A percentile compares a stretch with the other conserved stretches of the same genome.
Evolutionary conservation across 1,139 yeast species (phyloP).

Genomic region (Debaryomyces coudertii): DNA sequence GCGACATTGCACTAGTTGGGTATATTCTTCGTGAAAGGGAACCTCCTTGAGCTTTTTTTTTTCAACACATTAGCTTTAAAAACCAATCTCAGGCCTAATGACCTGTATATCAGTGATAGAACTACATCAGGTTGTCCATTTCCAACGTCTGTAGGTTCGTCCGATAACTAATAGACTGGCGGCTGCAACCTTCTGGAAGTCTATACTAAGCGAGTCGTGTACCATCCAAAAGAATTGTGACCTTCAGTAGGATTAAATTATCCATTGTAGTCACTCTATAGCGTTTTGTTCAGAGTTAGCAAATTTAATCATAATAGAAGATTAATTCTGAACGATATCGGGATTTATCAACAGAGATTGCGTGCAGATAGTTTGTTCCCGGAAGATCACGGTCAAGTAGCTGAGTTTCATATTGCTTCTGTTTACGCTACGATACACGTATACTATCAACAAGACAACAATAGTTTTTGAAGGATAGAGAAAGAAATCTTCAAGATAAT

Average conservation of each 20-base stretch:
- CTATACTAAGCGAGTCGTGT: not conserved
- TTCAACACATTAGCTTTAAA: too few species aligned
- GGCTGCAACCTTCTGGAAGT: not conserved
- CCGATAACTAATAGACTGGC: not conserved
- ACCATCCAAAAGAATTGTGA: not conserved
- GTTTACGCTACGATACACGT: constrained; percentile 6
- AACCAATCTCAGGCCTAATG: too few species aligned
- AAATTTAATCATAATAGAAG: constrained; percentile 6
- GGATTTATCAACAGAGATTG: constrained; percentile 1
- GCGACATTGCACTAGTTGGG: too few species aligned
- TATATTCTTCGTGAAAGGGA: too few species aligned
- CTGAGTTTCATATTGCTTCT: constrained; percentile 1
- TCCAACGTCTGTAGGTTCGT: too few species aligned
- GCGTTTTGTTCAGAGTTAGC: not conserved
- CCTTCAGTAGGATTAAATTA: constrained; percentile 3
- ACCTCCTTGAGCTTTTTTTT: too few species aligned
- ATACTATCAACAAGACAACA: constrained; percentile 3
- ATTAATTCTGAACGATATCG: constrained; percentile 1
- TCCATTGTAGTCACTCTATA: not conserved
- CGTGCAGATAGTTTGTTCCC: not conserved
- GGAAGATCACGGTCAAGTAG: not conserved
- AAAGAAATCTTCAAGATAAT: not conserved
- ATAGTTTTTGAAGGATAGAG: not conserved
- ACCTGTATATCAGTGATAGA: too few species aligned
- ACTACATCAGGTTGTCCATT: not conserved